Evolutionary conservation across 108 stramenopile species (phyloP), one percentile per base, ranked within the genome.

Genomic region (Poteriospumella lacustris): DNA sequence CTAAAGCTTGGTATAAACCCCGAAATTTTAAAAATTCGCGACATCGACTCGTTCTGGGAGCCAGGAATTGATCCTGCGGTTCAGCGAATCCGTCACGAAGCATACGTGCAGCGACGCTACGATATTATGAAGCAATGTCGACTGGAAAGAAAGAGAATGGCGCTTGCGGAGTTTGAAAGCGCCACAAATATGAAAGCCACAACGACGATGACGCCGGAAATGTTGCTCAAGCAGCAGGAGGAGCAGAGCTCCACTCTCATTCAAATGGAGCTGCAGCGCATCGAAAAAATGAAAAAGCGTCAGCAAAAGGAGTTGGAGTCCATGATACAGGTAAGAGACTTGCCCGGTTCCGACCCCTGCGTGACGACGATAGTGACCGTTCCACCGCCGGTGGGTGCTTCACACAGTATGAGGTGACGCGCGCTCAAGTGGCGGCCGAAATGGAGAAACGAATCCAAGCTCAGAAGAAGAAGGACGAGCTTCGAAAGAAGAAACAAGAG

Each of bases 1-100:
- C 85, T 90, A 9, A 82, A 86, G 41, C 84, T 87, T 12, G 89
- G 89, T n/a, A 68, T 88, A 0, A 85, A 87, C 47, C 79, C 85
- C 0, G 88, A 89, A 39, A 73, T 88, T 0, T 67, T 90, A 9
- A 68, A 85, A 1, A 81, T 88, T 33, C 85, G 89, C 28, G 86
- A 88, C 75, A 78, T 90, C 29, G 89, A 89, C 76, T 84, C 79
- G 33, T 90, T 90, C 58, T 87, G 82, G 82, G 89, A 88, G 81
- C 75, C 84, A 1, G 83, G 64, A 29, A 59, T 89, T 41, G 88
- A 88, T 42, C 86, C 87, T 0, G 85, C 84, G 68, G 85, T 89
- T 12, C 89, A 90, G 77, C 59, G 85, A 15, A 67, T 90, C 78
- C 82, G 89, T 38, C 85, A 89, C 76, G 88, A 90, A 52, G 83